Evolutionary conservation across 345 rosid species (phyloP).

Genomic region (thale cress (Arabidopsis thaliana)): DNA sequence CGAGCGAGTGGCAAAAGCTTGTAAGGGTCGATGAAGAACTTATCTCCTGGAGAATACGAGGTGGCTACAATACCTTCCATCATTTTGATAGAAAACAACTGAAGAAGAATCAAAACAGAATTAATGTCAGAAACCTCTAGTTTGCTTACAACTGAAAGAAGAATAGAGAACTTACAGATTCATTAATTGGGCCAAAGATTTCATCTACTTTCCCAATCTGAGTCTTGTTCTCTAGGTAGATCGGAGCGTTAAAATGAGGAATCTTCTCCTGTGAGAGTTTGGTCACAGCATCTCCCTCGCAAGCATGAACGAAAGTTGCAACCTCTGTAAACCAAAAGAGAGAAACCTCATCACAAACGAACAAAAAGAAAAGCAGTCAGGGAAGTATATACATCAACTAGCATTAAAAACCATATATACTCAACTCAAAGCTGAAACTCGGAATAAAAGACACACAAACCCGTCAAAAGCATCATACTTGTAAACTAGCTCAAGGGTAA

Average conservation of each 20-base stretch:
- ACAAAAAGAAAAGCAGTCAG: conserved; percentile 23
- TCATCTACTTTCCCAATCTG: conserved; percentile 97
- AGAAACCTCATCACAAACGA: conserved; percentile 59
- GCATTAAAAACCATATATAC: conserved; percentile 13
- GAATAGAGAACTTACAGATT: conserved; percentile 61
- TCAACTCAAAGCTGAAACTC: background rate
- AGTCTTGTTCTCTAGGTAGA: conserved; percentile 84
- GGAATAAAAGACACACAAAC: background rate
- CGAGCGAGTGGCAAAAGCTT: conserved; percentile 87
- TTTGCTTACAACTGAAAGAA: background rate
- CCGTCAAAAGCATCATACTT: conserved; percentile 11
- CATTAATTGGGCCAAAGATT: conserved; percentile 95
- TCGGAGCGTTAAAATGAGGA: conserved; percentile 84
- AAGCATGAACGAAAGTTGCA: conserved; percentile 77
- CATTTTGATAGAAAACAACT: conserved; percentile 90
- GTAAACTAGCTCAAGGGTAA: background rate
- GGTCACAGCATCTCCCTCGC: conserved; percentile 98
- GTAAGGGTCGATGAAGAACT: conserved; percentile 79
- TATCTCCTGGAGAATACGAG: conserved; percentile 73
- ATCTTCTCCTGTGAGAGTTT: conserved; percentile 82
- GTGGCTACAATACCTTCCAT: conserved; percentile 95
- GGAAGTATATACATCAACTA: conserved; percentile 11
- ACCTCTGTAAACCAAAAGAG: conserved; percentile 68
- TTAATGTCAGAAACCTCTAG: conserved; percentile 31
- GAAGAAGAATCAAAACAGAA: conserved; percentile 41